Evolutionary conservation across 768 basidiomycete species (phyloP), one percentile per base, ranked within the genome.

Genomic region (Lactarius quietus): DNA sequence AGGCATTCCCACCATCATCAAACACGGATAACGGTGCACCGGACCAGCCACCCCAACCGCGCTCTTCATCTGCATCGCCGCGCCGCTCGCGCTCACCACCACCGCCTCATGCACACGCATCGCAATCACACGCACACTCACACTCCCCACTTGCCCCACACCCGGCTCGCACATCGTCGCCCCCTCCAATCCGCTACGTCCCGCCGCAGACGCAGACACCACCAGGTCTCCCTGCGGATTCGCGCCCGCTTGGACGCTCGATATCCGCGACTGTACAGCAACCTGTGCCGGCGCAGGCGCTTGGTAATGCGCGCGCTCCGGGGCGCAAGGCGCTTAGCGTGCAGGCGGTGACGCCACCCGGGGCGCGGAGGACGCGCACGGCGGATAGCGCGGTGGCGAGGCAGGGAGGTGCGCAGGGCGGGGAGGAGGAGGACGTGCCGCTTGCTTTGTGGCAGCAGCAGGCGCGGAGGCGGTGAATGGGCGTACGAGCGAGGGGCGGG

Each of bases 341-440:
- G n/a, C 83, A 87, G 73, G 88, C 87, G 20, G 78, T 82, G 12
- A 67, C 77, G 23, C 73, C 80, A n/a, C n/a, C n/a, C n/a, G n/a
- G n/a, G n/a, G n/a, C n/a, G n/a, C n/a, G n/a, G n/a, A n/a, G n/a
- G n/a, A n/a, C n/a, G n/a, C n/a, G n/a, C n/a, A n/a, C n/a, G n/a
- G n/a, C n/a, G n/a, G n/a, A n/a, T n/a, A n/a, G n/a, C n/a, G n/a
- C n/a, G n/a, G n/a, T n/a, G n/a, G n/a, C n/a, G n/a, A n/a, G 6
- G 26, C 48, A 26, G 23, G 73, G 57, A 69, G n/a, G n/a, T n/a
- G n/a, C n/a, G n/a, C n/a, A n/a, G n/a, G n/a, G n/a, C n/a, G 62
- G 75, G 31, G 89, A 90, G 72, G 90, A 92, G 71, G 91, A 93
- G 72, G 91, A 93, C 72, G 77, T 91, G 43, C 91, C 91, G 23